phyloP scores from a whole-genome alignment of 2,329 filamentous ascomycete species.

The Diaporthe nobilis region DNA sequence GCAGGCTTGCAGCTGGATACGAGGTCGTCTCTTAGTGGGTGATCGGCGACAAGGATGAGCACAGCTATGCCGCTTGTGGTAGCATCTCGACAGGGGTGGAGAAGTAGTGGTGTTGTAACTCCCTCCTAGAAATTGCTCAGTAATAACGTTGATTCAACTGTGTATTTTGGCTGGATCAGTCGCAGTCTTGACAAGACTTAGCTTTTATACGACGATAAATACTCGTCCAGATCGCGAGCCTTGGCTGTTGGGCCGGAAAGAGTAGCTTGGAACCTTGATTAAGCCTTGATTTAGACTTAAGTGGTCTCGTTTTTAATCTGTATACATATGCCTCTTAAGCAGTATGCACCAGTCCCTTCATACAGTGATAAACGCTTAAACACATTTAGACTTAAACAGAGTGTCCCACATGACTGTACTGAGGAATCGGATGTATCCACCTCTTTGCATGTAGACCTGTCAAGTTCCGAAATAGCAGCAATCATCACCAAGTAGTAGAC shows the following conservation, averaged over 20 bases:
- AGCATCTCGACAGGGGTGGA: slow-evolving; percentile 6
- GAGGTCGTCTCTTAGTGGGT: slow-evolving; percentile 23
- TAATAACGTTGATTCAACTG: not conserved
- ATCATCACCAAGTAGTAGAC: not conserved
- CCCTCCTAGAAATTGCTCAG: not conserved
- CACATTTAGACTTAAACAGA: not conserved
- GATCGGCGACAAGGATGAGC: slow-evolving; percentile 8
- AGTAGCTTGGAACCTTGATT: too few relatives aligned
- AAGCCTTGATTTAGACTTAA: not conserved
- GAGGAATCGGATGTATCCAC: too few relatives aligned
- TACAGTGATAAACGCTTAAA: too few relatives aligned
- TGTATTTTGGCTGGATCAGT: not conserved
- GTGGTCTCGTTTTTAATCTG: too few relatives aligned
- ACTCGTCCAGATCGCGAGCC: not conserved
- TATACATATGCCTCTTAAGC: too few relatives aligned
- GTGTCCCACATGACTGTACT: too few relatives aligned
- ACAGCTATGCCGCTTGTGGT: slow-evolving; percentile 6
- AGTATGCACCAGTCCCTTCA: too few relatives aligned
- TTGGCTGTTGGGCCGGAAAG: not conserved
- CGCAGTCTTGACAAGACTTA: not conserved
- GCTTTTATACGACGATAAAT: not conserved
- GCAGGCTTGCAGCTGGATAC: slow-evolving; percentile 2
- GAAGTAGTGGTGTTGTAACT: too few relatives aligned
- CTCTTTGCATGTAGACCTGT: not conserved
- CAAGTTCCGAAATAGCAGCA: not conserved